Evolutionary conservation across 2,329 filamentous ascomycete species (phyloP).

Genomic region (Phyllosticta capitalensis): DNA sequence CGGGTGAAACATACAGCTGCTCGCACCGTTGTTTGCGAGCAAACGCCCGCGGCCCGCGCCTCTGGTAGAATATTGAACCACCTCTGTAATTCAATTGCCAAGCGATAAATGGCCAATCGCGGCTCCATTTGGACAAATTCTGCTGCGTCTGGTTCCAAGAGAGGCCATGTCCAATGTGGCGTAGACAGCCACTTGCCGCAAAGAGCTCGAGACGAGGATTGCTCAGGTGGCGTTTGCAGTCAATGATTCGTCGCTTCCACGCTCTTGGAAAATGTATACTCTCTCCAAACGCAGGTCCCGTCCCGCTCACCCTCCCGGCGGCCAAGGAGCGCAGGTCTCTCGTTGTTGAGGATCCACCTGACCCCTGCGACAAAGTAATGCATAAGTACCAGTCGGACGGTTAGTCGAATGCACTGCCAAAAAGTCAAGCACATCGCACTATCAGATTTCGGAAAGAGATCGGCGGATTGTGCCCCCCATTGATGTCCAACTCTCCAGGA

Average conservation of each 20-base stretch:
- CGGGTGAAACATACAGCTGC: slow-evolving; percentile 6
- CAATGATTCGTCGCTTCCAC: slow-evolving; percentile 6
- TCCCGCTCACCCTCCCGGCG: too few species aligned
- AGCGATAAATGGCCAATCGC: neutral
- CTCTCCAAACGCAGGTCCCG: neutral
- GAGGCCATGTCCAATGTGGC: slow-evolving; percentile 3
- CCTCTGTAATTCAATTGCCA: neutral
- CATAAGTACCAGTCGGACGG: neutral
- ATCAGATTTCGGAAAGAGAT: neutral
- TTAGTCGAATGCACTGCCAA: neutral
- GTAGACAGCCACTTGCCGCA: slow-evolving; percentile 6
- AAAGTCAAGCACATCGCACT: neutral
- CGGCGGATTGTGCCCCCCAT: neutral
- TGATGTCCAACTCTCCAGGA: neutral
- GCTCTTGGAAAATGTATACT: neutral
- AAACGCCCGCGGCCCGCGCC: neutral
- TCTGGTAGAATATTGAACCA: neutral
- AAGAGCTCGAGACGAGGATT: slow-evolving; percentile 8
- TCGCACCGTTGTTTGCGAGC: neutral
- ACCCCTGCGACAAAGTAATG: neutral
- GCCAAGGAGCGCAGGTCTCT: neutral
- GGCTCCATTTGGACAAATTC: neutral
- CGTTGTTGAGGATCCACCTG: neutral
- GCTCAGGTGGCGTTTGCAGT: neutral
- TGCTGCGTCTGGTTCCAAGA: slow-evolving; percentile 7